Conservation (phyloP, 2,329 filamentous ascomycete genomes). For the Diplodia sapinea region DNA sequence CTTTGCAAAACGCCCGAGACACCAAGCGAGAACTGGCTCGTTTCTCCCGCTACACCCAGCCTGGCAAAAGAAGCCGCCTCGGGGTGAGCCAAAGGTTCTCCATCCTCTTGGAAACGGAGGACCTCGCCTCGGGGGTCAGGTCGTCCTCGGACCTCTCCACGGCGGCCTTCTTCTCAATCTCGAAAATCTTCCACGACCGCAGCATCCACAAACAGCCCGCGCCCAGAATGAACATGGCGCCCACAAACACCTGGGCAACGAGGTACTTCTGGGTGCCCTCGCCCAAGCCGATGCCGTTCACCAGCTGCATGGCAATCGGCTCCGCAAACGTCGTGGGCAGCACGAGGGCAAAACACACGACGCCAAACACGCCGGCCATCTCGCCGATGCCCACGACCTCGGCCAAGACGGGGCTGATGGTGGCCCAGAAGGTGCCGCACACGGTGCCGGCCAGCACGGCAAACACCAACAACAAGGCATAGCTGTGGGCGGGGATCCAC, state of each 20-base stretch:
- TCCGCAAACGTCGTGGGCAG: slow-evolving; percentile 39
- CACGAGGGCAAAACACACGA: slow-evolving; percentile 37
- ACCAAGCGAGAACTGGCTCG: neutral
- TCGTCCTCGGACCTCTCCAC: slow-evolving; percentile 31
- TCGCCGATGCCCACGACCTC: slow-evolving; percentile 39
- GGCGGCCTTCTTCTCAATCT: slow-evolving; percentile 18
- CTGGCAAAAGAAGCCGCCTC: slow-evolving; percentile 2
- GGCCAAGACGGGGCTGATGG: slow-evolving; percentile 38
- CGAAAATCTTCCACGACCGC: slow-evolving; percentile 29
- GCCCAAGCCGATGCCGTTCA: slow-evolving; percentile 33
- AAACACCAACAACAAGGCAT: slow-evolving; percentile 52
- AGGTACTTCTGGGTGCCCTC: slow-evolving; percentile 12
- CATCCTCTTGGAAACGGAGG: neutral
- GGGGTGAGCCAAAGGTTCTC: slow-evolving; percentile 12
- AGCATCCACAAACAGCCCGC: slow-evolving; percentile 19
- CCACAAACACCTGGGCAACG: slow-evolving; percentile 23
- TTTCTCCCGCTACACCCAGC: neutral
- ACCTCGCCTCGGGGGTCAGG: neutral
- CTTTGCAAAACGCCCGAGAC: no score
- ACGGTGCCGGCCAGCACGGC: slow-evolving; percentile 52
- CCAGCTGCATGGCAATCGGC: slow-evolving; percentile 38
- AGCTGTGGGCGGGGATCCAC: slow-evolving; percentile 55
- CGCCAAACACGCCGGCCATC: slow-evolving; percentile 37
- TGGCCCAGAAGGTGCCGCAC: slow-evolving; percentile 56
- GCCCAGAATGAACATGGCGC: slow-evolving; percentile 16